A percentile compares a stretch with the other conserved stretches of the same genome.
Conservation (phyloP, 2,329 filamentous ascomycete genomes). For the Pleurostoma richardsiae region DNA sequence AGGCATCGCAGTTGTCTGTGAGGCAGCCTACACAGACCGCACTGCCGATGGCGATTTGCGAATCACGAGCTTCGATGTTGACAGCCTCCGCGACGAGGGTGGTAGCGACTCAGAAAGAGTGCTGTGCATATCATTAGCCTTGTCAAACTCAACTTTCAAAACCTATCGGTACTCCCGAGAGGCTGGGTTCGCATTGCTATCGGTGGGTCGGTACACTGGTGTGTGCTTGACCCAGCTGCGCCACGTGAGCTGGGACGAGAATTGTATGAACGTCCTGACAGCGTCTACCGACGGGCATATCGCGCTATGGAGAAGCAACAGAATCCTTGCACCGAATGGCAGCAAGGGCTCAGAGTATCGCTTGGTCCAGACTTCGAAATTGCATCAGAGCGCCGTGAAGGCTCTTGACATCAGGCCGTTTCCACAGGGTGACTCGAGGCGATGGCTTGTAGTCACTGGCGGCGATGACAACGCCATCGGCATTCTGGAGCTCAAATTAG, state of each 20-base stretch:
- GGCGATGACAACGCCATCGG: conserved; percentile 85
- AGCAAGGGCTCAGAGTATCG: conserved; percentile 13
- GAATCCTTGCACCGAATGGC: not conserved
- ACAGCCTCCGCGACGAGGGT: conserved; percentile 15
- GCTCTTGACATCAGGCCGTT: conserved; percentile 37
- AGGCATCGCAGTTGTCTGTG: conserved; percentile 51
- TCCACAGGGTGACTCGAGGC: conserved; percentile 5
- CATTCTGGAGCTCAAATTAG: conserved; percentile 37
- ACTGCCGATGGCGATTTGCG: conserved; percentile 61
- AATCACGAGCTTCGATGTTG: conserved; percentile 73
- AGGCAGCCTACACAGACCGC: conserved; percentile 47
- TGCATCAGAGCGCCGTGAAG: conserved; percentile 84
- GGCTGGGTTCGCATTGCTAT: conserved; percentile 42
- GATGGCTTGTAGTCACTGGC: conserved; percentile 59
- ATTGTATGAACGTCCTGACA: conserved; percentile 48
- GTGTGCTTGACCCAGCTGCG: conserved; percentile 69
- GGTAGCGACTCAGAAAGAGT: conserved; percentile 4
- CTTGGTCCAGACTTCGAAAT: conserved; percentile 27
- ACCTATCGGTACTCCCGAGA: conserved; percentile 43
- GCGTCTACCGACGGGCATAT: conserved; percentile 79
- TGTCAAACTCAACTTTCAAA: conserved; percentile 79
- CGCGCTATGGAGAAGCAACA: conserved; percentile 46
- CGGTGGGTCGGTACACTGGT: conserved; percentile 58
- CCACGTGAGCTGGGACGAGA: conserved; percentile 27
- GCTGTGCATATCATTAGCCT: conserved; percentile 64